phyloP scores from a whole-genome alignment of 2,329 filamentous ascomycete species.

The Sphaerulina vaccinii region DNA sequence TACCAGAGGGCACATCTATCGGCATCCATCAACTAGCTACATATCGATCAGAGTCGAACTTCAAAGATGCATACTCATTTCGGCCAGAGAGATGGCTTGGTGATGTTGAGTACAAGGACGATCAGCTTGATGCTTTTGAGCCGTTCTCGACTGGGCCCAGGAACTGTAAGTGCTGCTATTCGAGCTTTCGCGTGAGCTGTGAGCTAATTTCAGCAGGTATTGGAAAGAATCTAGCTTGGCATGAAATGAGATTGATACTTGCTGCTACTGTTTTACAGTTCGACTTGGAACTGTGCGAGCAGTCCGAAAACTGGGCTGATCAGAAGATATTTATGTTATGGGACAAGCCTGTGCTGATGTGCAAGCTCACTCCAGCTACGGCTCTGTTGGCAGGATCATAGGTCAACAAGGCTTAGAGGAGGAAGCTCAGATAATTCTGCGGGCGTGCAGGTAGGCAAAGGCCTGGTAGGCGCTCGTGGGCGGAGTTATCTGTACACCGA shows the following conservation, averaged over 20 bases:
- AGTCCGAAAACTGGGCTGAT: conserved; percentile 32
- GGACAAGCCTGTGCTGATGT: conserved; percentile 33
- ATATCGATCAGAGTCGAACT: conserved; percentile 16
- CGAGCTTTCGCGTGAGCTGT: neutral
- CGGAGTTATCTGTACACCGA: too few species aligned
- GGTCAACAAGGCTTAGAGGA: too few species aligned
- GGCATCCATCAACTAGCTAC: conserved; percentile 16
- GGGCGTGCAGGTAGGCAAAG: too few species aligned
- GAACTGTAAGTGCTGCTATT: conserved; percentile 1
- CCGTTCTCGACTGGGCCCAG: conserved; percentile 15
- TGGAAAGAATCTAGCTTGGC: conserved; percentile 14
- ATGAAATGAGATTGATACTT: conserved; percentile 15
- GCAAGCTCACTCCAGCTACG: neutral
- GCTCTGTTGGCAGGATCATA: neutral
- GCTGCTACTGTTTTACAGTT: conserved; percentile 3
- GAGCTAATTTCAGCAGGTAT: conserved; percentile 1
- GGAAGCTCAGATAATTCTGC: too few species aligned
- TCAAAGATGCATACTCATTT: conserved; percentile 30
- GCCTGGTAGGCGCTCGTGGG: too few species aligned
- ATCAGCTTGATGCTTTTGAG: conserved; percentile 25
- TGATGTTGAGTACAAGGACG: conserved; percentile 21
- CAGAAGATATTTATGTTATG: conserved; percentile 35
- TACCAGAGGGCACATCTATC: conserved; percentile 23
- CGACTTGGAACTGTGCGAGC: conserved; percentile 24
- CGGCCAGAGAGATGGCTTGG: conserved; percentile 37